Evolutionary conservation across 2,329 filamentous ascomycete species (phyloP), one percentile per base, ranked within the genome.

Genomic region (Trichoderma oligosporum): DNA sequence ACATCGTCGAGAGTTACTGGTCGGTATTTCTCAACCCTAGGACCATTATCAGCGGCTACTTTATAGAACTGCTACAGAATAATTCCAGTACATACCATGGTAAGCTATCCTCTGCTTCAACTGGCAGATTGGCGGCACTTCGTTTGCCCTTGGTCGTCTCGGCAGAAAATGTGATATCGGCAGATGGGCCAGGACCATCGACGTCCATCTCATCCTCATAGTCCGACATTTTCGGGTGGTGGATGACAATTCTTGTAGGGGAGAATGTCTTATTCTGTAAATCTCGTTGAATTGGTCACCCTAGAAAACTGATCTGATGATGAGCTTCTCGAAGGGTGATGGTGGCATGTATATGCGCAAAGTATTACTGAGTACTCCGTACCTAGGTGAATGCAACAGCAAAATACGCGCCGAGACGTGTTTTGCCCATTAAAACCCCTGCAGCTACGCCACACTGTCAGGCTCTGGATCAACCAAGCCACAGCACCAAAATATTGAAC

Each of bases 21-120:
- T 53, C 94, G 85, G 74, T 97, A 99, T 69, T 99, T 99, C 71
- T 99, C 94, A 7, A 99, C 91, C 92, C 89, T 91, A 60, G 4
- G n/a, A 35, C 0, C 9, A 24, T 24, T 31, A 27, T 47, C 20
- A 56, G 42, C 8, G 25, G 6, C 14, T 4, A 8, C 4, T 22
- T 24, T 7, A n/a, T 5, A 8, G 4, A 38, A 36, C 1, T n/a
- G 7, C 20, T 11, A 14, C 22, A 25, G 9, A 4, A 14, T 18
- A 12, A 16, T 1, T 2, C 11, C 18, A n/a, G 7, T 2, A 39
- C 76, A 61, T 70, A 95, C 93, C 94, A 99, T 75, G 94, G 94
- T 16, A 99, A 74, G 62, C 87, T 92, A 71, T 99, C 94, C 72
- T 96, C 90, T 48, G 92, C 91, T 73, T 96, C 91, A 5, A 99